Base-by-base conservation (phyloP, 805 yeast species). In the Limtongozyma cylindracea region DNA sequence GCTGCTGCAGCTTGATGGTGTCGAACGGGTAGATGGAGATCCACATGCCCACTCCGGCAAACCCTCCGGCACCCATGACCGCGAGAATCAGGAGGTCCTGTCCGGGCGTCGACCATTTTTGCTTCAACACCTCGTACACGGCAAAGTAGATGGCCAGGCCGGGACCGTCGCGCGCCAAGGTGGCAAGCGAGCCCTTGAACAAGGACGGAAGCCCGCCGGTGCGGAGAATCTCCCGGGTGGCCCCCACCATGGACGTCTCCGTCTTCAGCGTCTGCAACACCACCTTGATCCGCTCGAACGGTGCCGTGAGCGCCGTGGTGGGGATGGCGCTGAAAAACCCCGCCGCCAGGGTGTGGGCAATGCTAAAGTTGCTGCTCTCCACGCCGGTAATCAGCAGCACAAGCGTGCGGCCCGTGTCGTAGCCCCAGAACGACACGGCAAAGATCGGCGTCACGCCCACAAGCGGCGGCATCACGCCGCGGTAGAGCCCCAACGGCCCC, bases 401-500 rank as follows among this genome's bases (percentile, higher is more conserved):
- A 3, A 84, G 26, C 29, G 63, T 64, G 48, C 78, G 80, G 29
- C 96, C 96, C 23, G 77, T 54, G 38, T 80, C 95, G 45, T 88
- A 84, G 38, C 96, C 96, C 96, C 98, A 84, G 51, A 84, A 84
- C 2, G 92, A 73, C 12, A 88, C 88, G 2, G 96, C 96, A 53
- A 88, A 88, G 76, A 84, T 88, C 14, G 98, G 98, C 1, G 96
- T 88, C 12, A 84, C 95, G 12, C 98, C 98, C n/a, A 76, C 40
- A 23, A 84, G 49, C 3, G 98, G 98, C 9, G 96, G 93, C 8
- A 74, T 55, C 16, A 88, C 95, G 27, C 98, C 98, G 38, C 91
- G 56, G 46, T 84, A 84, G 31, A 84, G 64, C 2, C 96, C 95
- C 13, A 53, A 31, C 3, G 65, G 61, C 1, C 93, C 92, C 29